Conservation (phyloP, 805 yeast species). For the Metschnikowia cerradonensis region DNA sequence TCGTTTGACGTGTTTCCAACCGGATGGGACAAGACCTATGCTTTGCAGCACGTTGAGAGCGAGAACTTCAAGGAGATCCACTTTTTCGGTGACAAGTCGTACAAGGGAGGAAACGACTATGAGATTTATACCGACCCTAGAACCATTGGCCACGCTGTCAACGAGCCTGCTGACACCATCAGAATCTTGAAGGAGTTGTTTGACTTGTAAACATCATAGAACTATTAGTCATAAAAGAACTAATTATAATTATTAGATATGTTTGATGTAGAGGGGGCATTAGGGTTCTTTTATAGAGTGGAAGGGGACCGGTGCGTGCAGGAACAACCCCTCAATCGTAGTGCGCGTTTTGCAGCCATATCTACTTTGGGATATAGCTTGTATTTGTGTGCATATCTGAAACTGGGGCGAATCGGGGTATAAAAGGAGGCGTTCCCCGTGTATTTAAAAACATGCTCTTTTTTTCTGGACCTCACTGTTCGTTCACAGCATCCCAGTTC, state of each 20-base stretch:
- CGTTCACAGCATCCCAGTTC: no score
- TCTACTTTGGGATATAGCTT: not conserved
- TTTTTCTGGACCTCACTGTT: not conserved
- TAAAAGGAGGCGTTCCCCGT: not conserved
- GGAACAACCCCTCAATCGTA: no score
- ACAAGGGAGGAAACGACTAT: slow-evolving; percentile 97
- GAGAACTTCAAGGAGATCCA: slow-evolving; percentile 87
- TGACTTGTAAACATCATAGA: slow-evolving; percentile 34
- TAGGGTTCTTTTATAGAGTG: no score
- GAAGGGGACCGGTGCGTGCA: no score
- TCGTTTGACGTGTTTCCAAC: slow-evolving; percentile 99
- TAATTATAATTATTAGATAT: not conserved
- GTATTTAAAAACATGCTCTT: not conserved
- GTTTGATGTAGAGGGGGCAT: no score
- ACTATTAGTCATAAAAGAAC: not conserved
- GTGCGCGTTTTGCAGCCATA: not conserved
- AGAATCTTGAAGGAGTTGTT: slow-evolving; percentile 81
- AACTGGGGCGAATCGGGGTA: not conserved
- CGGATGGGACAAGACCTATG: slow-evolving; percentile 99
- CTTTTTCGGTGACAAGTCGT: slow-evolving; percentile 98
- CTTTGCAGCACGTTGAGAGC: slow-evolving; percentile 83
- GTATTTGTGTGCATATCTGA: slow-evolving; percentile 3
- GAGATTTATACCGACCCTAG: slow-evolving; percentile 91
- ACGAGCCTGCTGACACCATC: slow-evolving; percentile 84
- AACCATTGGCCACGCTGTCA: slow-evolving; percentile 94